Base-by-base conservation (phyloP, 2,329 filamentous ascomycete species). In the Tolypocladium paradoxum region DNA sequence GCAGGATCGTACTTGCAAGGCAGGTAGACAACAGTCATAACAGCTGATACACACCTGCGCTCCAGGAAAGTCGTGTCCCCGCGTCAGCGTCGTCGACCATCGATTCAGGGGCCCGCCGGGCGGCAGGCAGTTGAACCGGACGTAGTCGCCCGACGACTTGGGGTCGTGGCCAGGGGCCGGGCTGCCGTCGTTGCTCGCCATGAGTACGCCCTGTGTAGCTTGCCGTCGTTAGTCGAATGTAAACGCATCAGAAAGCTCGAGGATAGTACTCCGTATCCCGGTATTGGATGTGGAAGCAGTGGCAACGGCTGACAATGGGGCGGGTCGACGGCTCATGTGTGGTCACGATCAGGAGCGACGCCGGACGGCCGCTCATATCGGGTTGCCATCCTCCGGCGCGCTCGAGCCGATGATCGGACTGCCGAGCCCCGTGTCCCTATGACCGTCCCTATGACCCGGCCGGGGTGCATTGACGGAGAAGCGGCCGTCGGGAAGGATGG, bases 11-110 rank as follows among this genome's bases (percentile, higher is more conserved):
- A n/a, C n/a, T n/a, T n/a, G n/a, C n/a, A 38, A 11, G 37, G 20
- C 11, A 27, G 4, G 40, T 6, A 27, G 40, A 18, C 20, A 18
- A 3, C 12, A 5, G 7, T 22, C 11, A 20, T 14, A 4, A 20
- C 2, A 6, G 11, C 3, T 40, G 16, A 0, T 16, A 27, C 43
- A 54, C 69, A 88, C 89, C 79, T 95, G 89, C 48, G 92, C 90
- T 31, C 89, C 92, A 1, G 92, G 91, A 63, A 88, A 95, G 69
- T 96, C 90, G 83, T 96, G 89, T 53, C 79, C 87, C 53, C 81
- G 83, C 12, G 92, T 97, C 55, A 96, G 73, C 46, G 82, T 84
- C 20, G 88, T 82, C 5, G 90, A 96, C 80, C 88, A 95, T 56
- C 87, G 83, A 72, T 97, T 97, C 58, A 97, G 74, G 22, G 73